Percentiles rank a stretch among this genome's conserved stretches.
Conservation (phyloP, 305 asterid species). For the Fraxinus albicans region DNA sequence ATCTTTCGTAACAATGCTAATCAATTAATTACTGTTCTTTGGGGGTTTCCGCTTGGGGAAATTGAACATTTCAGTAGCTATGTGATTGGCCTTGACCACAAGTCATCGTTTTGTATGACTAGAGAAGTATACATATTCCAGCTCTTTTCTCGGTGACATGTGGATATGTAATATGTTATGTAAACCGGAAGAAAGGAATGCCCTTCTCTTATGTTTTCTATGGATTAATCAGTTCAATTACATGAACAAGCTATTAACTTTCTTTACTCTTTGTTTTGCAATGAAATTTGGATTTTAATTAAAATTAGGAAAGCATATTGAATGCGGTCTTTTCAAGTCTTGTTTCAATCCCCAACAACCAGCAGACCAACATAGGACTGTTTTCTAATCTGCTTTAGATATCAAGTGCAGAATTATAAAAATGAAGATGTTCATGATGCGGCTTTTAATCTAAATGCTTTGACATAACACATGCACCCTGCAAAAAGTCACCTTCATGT, state of each 20-base stretch:
- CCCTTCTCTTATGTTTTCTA: background rate
- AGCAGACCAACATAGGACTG: background rate
- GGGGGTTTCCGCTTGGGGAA: background rate
- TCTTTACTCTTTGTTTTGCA: background rate
- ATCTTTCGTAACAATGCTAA: conserved; percentile 10
- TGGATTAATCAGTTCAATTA: background rate
- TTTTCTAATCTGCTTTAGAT: background rate
- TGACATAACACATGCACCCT: background rate
- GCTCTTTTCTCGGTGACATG: background rate
- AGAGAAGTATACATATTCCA: background rate
- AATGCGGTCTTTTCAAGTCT: background rate
- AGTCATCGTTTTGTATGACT: background rate
- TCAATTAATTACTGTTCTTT: background rate
- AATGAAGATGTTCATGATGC: background rate
- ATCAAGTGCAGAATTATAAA: conserved; percentile 3
- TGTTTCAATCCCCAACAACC: conserved; percentile 3
- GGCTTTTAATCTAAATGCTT: background rate
- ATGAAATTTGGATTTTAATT: background rate
- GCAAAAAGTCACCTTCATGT: background rate
- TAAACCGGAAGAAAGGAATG: background rate
- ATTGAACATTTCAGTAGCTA: background rate
- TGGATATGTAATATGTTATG: background rate
- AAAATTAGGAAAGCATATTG: background rate
- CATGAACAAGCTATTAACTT: background rate
- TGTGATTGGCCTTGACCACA: conserved; percentile 4